phyloP scores from a whole-genome alignment of 148 eudicot species.

The Persicaria tinctoria region DNA sequence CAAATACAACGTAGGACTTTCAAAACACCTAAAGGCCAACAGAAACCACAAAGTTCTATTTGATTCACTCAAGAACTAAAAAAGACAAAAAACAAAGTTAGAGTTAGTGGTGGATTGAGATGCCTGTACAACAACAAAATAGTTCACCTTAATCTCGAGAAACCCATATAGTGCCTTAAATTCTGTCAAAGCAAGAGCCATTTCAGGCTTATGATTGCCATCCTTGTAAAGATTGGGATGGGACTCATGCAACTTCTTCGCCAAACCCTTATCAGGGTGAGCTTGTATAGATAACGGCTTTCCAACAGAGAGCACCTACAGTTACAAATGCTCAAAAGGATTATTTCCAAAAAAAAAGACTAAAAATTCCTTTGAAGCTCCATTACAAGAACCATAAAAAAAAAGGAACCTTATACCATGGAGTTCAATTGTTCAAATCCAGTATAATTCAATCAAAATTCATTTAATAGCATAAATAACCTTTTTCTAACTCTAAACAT shows the following conservation, averaged over 20 bases:
- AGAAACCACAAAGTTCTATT: not conserved
- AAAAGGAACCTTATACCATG: not conserved
- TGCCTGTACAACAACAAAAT: not conserved
- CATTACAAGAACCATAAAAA: not conserved
- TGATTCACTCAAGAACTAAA: not conserved
- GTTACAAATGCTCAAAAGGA: slow-evolving; percentile 15
- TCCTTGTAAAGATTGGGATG: slow-evolving; percentile 51
- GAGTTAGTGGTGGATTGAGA: not conserved
- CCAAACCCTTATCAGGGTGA: slow-evolving; percentile 55
- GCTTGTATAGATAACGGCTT: slow-evolving; percentile 67
- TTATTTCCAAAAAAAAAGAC: not conserved
- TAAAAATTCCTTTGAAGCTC: not conserved
- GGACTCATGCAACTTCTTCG: slow-evolving; percentile 31
- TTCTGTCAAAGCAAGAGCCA: slow-evolving; percentile 61
- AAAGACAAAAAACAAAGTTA: not conserved
- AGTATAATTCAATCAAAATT: not conserved
- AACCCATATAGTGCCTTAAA: slow-evolving; percentile 69
- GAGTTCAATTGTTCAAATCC: not conserved
- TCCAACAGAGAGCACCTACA: slow-evolving; percentile 56
- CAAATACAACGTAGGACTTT: too few species aligned
- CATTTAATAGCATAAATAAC: too few species aligned
- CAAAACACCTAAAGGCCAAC: too few species aligned
- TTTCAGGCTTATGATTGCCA: slow-evolving; percentile 71
- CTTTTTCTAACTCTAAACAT: too few species aligned
- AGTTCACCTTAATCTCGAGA: slow-evolving; percentile 37